These are phyloP conservation scores for Tetrahymena elliotti DNA, from an alignment of 73 alveolate species.

Conservation along the genomic window DNA sequence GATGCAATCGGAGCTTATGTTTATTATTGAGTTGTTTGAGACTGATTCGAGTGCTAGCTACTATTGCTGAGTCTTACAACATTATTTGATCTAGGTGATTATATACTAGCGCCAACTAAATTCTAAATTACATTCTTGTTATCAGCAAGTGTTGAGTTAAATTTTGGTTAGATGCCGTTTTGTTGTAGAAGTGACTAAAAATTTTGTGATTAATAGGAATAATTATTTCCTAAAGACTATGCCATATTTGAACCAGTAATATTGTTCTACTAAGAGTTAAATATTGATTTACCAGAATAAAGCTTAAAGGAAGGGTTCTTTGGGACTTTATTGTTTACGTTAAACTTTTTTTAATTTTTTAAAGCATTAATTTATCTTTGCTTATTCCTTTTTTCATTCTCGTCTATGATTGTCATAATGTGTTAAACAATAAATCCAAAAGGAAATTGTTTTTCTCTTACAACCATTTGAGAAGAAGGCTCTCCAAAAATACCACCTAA, in stretches of 20 bases:
- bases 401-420: background rate
- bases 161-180: background rate
- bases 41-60: too few species aligned
- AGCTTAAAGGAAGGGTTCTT: background rate
- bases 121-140: too few species aligned
- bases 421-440: background rate
- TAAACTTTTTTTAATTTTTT: background rate
- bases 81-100: background rate
- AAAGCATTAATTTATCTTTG: background rate
- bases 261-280: background rate
- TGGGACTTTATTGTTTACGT: background rate
- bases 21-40: background rate
- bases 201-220: too few species aligned
- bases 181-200: too few species aligned
- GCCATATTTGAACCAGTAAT: background rate
- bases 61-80: background rate
- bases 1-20: background rate
- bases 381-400: background rate
- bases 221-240: too few species aligned
- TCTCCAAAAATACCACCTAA: background rate
- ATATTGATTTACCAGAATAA: background rate
- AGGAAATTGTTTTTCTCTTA: background rate
- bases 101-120: background rate
- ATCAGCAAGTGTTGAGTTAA: background rate
- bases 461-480: background rate